Percentiles rank a stretch among this genome's conserved stretches.
These are phyloP conservation scores for Lepidium aucheri DNA, from an alignment of 345 rosid species.

Conservation along the genomic window DNA sequence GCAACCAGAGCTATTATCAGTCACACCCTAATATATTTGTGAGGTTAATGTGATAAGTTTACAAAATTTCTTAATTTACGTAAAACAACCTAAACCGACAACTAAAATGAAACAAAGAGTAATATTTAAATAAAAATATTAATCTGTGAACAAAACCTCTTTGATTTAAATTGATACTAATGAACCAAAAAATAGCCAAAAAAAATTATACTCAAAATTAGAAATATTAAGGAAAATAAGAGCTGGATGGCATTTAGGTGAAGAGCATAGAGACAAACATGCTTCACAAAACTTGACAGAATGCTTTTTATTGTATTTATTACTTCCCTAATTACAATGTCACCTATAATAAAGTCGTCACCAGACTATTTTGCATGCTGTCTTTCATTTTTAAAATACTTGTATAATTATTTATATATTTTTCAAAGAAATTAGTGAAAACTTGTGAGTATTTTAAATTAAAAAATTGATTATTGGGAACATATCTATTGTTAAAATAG, in stretches of 20 bases:
- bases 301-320: constrained; percentile 6
- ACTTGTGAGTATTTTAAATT: too few relatives aligned
- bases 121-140: too few relatives aligned
- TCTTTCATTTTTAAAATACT: too few relatives aligned
- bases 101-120: too few relatives aligned
- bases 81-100: too few relatives aligned
- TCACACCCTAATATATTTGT: too few relatives aligned
- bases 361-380: neutral
- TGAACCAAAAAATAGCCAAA: neutral
- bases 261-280: constrained; percentile 22
- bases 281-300: constrained; percentile 13
- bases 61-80: too few relatives aligned
- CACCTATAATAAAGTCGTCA: neutral
- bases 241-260: constrained; percentile 1
- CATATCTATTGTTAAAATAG: neutral
- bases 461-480: neutral
- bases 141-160: neutral
- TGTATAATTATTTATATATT: too few relatives aligned
- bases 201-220: neutral
- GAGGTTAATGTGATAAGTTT: too few relatives aligned
- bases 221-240: neutral
- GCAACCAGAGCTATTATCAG: too few relatives aligned
- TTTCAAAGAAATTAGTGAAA: too few relatives aligned
- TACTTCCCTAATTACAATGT: constrained; percentile 25
- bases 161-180: neutral